phyloP scores from a whole-genome alignment of 2,329 filamentous ascomycete genomes.

The Fusarium floridanum region DNA sequence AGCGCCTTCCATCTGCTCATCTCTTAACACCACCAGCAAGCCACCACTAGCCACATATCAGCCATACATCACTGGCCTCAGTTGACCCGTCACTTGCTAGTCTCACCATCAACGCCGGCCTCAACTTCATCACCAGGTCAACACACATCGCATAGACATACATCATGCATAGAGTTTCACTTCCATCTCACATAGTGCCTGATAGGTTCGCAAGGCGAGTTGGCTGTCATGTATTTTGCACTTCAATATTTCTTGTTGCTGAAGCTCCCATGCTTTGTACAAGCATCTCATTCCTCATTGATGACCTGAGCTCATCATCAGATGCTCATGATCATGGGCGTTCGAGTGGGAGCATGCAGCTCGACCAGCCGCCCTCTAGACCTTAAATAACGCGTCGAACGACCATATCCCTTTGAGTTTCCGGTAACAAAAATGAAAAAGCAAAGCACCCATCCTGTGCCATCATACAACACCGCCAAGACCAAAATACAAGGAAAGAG shows the following conservation, averaged over 20 bases:
- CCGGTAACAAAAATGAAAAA: slow-evolving; percentile 51
- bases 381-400: slow-evolving; percentile 51
- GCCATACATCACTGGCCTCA: not conserved
- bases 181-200: not conserved
- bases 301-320: slow-evolving; percentile 42
- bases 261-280: slow-evolving; percentile 46
- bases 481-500: slow-evolving; percentile 54
- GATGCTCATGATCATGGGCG: slow-evolving; percentile 41
- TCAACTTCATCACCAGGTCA: not conserved
- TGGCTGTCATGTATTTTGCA: slow-evolving; percentile 21
- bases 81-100: not conserved
- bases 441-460: slow-evolving; percentile 55
- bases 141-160: not conserved
- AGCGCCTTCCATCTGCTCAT: not conserved
- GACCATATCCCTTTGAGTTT: slow-evolving; percentile 52
- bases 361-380: slow-evolving; percentile 47
- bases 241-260: slow-evolving; percentile 38
- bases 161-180: not conserved
- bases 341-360: slow-evolving; percentile 40
- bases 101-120: not conserved
- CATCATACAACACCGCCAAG: slow-evolving; percentile 59
- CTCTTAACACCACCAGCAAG: not conserved
- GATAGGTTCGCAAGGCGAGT: not conserved
- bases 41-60: not conserved
- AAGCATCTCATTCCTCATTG: slow-evolving; percentile 47